Evolutionary conservation across 2,329 filamentous ascomycete species (phyloP).

Genomic region (Cercospora sesami): DNA sequence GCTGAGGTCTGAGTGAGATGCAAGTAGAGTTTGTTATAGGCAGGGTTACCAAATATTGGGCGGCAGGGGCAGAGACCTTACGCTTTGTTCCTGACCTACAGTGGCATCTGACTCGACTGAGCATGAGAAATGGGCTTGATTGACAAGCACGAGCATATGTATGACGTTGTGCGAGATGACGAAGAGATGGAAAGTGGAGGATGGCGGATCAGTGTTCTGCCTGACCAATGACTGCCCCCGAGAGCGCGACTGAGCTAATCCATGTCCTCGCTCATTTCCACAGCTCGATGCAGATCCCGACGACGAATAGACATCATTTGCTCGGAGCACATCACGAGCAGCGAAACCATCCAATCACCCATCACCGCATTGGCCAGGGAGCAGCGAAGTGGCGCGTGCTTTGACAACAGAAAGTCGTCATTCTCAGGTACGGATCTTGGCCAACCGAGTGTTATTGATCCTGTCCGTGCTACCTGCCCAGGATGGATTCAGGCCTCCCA

Average conservation of each 20-base stretch:
- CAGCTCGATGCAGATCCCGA: neutral
- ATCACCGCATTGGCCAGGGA: neutral
- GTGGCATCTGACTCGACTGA: slow-evolving; percentile 5
- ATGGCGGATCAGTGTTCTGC: slow-evolving; percentile 3
- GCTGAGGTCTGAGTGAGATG: slow-evolving; percentile 10
- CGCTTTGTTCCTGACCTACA: neutral
- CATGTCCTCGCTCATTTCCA: neutral
- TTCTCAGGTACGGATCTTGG: slow-evolving; percentile 1
- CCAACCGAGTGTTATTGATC: slow-evolving; percentile 6
- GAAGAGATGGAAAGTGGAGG: slow-evolving; percentile 4
- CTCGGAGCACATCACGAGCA: neutral
- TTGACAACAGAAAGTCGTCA: slow-evolving; percentile 1
- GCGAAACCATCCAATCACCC: neutral
- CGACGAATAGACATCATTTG: neutral
- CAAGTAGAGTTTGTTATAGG: slow-evolving; percentile 19
- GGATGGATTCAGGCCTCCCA: slow-evolving; percentile 1
- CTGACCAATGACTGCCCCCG: neutral
- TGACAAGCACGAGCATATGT: slow-evolving; percentile 2
- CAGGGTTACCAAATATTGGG: slow-evolving; percentile 4
- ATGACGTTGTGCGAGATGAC: slow-evolving; percentile 5
- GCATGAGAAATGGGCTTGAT: slow-evolving; percentile 4
- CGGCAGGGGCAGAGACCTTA: slow-evolving; percentile 1
- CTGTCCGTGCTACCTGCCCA: neutral
- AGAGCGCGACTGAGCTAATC: neutral
- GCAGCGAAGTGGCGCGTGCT: neutral